A percentile compares a stretch with the other conserved stretches of the same genome.
Evolutionary conservation across 176 grass and related monocot genomes (phyloP).

Genomic region (Typha latifolia): DNA sequence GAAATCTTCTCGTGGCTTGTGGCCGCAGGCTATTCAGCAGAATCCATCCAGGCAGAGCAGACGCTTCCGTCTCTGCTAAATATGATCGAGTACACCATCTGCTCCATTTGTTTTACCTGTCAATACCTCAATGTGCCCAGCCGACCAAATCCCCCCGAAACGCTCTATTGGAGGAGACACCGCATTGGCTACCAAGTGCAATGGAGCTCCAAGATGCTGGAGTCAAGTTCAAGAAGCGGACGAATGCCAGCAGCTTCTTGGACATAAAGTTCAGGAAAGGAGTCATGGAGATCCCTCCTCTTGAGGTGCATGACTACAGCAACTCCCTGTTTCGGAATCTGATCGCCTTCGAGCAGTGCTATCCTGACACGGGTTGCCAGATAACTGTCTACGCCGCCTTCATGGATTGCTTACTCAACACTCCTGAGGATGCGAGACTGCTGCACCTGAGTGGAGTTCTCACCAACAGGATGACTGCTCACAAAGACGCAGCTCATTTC

Average conservation of each 20-base stretch:
- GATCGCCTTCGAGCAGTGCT: conserved; percentile 37
- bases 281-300: conserved; percentile 31
- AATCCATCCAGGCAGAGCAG: too few relatives aligned
- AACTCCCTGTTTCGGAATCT: conserved; percentile 21
- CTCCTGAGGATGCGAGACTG: neutral
- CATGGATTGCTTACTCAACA: neutral
- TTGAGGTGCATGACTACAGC: conserved; percentile 24
- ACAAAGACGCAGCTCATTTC: too few relatives aligned
- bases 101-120: conserved; percentile 8
- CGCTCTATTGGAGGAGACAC: too few relatives aligned
- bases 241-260: too few relatives aligned
- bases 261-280: conserved; percentile 4
- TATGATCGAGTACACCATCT: neutral
- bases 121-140: neutral
- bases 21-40: too few relatives aligned
- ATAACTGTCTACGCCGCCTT: conserved; percentile 13
- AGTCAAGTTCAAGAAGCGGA: too few relatives aligned
- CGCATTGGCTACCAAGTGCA: too few relatives aligned
- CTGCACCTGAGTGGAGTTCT: conserved; percentile 9
- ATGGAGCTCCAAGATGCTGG: too few relatives aligned
- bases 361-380: neutral
- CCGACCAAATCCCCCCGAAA: too few relatives aligned
- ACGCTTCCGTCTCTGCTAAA: neutral
- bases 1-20: too few relatives aligned
- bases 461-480: neutral